phyloP scores from a whole-genome alignment of 2,329 filamentous ascomycete genomes.

The Nemania bipapillata region DNA sequence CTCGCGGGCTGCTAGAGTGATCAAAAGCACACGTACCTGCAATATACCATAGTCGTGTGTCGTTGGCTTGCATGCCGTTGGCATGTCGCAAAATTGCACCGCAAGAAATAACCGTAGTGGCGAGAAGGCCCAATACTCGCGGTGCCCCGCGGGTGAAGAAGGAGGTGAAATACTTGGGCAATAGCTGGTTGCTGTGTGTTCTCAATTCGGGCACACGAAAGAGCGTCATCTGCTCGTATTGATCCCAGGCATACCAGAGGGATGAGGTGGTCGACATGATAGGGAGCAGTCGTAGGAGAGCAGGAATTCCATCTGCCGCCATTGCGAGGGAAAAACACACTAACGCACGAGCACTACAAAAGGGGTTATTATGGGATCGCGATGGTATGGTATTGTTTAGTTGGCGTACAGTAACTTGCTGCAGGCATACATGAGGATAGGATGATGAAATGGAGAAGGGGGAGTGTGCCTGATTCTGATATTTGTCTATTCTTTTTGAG shows the following conservation, averaged over 20 bases:
- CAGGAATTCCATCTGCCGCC: too few relatives aligned
- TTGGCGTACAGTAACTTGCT: too few relatives aligned
- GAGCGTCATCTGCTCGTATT: slow-evolving; percentile 32
- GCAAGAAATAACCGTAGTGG: slow-evolving; percentile 26
- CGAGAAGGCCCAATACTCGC: slow-evolving; percentile 30
- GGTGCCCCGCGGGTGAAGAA: slow-evolving; percentile 31
- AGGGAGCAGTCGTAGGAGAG: background rate
- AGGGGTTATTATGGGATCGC: too few relatives aligned
- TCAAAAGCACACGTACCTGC: slow-evolving; percentile 27
- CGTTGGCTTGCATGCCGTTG: background rate
- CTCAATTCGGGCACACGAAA: slow-evolving; percentile 25
- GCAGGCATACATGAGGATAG: too few relatives aligned
- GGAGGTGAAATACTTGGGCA: slow-evolving; percentile 31
- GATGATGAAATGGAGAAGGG: too few relatives aligned
- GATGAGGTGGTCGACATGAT: slow-evolving; percentile 12
- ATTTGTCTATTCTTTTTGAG: too few relatives aligned
- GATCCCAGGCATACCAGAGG: slow-evolving; percentile 32
- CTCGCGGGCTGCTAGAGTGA: too few relatives aligned
- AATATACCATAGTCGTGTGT: slow-evolving; percentile 25
- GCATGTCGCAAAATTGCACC: slow-evolving; percentile 18
- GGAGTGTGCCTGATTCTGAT: too few relatives aligned
- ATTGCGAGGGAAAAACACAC: too few relatives aligned
- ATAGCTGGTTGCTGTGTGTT: slow-evolving; percentile 22
- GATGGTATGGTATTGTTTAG: too few relatives aligned
- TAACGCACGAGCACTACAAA: too few relatives aligned